Percentiles rank a stretch among this genome's conserved stretches.
phyloP scores from a whole-genome alignment of 441 rosid species.

The Erodium texanum region DNA sequence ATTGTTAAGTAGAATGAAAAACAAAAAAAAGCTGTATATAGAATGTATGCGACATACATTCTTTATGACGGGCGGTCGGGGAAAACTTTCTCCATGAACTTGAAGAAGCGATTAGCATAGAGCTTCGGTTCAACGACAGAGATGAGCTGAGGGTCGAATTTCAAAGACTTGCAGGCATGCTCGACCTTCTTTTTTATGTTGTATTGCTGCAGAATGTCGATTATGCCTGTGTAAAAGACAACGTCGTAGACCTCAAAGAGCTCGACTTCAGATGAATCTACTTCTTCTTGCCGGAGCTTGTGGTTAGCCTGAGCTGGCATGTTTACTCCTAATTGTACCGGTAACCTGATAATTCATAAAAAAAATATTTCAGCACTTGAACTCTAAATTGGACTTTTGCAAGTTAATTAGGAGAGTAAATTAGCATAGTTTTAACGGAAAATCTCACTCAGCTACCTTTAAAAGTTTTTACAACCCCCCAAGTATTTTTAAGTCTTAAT shows the following conservation, averaged over 20 bases:
- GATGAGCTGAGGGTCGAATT: conserved; percentile 46
- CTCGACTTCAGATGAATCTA: conserved; percentile 46
- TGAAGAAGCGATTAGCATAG: conserved; percentile 62
- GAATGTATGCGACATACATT: neutral
- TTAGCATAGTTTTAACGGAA: too few species aligned
- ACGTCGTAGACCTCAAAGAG: conserved; percentile 81
- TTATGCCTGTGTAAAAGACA: conserved; percentile 87
- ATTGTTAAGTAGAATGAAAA: neutral
- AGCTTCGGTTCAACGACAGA: conserved; percentile 67
- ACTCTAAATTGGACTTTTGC: too few species aligned
- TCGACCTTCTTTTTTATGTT: conserved; percentile 64
- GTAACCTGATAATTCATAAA: conserved; percentile 40
- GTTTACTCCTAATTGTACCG: conserved; percentile 91
- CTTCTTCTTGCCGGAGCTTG: conserved; percentile 35
- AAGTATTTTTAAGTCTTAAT: too few species aligned
- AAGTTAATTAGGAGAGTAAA: too few species aligned
- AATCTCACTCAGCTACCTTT: too few species aligned
- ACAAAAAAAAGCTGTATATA: neutral
- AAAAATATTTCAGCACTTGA: neutral
- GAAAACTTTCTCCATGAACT: conserved; percentile 63
- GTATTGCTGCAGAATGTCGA: conserved; percentile 81
- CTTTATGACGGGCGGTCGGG: conserved; percentile 19
- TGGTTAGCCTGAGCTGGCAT: conserved; percentile 41
- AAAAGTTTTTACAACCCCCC: too few species aligned
- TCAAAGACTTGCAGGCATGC: conserved; percentile 57